Percentiles rank a stretch among this genome's conserved stretches.
phyloP scores from a whole-genome alignment of 306 rosid genomes.

The Castanopsis chinensis region DNA sequence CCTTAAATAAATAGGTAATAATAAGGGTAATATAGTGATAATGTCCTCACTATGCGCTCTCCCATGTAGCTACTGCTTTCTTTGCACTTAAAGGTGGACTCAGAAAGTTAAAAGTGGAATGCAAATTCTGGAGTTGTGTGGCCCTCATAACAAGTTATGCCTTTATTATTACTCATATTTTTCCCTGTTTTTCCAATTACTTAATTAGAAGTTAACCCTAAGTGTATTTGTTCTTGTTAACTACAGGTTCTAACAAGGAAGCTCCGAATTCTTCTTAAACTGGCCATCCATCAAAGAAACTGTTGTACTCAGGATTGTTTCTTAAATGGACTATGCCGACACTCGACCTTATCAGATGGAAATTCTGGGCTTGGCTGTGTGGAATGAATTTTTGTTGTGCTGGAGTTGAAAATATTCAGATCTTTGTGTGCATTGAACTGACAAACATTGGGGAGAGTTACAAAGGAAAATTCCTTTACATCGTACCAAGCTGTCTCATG shows the following conservation, averaged over 20 bases:
- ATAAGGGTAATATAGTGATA: no score
- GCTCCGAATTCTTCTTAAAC: conserved; percentile 33
- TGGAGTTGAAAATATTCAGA: conserved; percentile 26
- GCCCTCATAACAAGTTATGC: no score
- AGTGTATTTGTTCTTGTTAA: conserved; percentile 11
- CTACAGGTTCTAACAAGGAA: conserved; percentile 42
- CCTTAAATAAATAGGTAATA: not conserved
- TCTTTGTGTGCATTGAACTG: conserved; percentile 29
- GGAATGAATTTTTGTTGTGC: conserved; percentile 36
- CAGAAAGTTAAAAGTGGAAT: no score
- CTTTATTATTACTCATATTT: no score
- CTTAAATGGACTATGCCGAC: conserved; percentile 34
- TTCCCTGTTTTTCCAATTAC: not conserved
- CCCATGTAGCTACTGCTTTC: no score
- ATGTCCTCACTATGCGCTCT: no score
- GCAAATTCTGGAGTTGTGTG: no score
- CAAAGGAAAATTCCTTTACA: conserved; percentile 31
- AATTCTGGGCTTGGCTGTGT: conserved; percentile 27
- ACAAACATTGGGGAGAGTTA: conserved; percentile 35
- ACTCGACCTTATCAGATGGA: conserved; percentile 15
- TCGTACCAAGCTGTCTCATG: conserved; percentile 24
- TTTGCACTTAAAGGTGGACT: no score
- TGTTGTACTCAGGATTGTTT: conserved; percentile 38
- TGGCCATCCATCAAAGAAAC: conserved; percentile 34
- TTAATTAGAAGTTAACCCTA: not conserved